A percentile compares a stretch with the other conserved stretches of the same genome.
Conservation (phyloP, 306 rosid species). For the Boehmeria nivea region DNA sequence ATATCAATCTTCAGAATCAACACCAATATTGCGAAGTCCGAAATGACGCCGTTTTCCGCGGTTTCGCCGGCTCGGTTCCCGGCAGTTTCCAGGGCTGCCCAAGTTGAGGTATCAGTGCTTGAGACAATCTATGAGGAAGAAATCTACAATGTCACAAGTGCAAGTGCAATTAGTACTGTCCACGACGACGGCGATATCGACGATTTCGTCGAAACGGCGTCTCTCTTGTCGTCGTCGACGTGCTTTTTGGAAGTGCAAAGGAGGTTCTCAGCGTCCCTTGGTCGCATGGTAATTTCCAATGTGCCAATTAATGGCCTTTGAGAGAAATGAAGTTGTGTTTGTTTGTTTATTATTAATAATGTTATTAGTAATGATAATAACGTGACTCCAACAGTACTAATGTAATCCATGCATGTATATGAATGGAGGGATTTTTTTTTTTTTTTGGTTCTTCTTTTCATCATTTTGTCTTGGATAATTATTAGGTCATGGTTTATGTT, state of each 20-base stretch:
- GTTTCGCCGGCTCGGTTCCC: constrained; percentile 23
- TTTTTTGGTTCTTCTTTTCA: background rate
- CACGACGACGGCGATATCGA: background rate
- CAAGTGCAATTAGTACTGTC: background rate
- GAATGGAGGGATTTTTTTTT: background rate
- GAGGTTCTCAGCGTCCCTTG: background rate
- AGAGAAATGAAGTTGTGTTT: background rate
- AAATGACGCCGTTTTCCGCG: constrained; percentile 39
- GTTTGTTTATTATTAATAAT: no score
- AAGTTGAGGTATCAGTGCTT: constrained; percentile 18
- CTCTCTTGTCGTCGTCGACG: background rate
- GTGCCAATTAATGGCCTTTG: constrained; percentile 15
- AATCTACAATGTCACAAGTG: background rate
- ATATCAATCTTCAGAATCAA: background rate
- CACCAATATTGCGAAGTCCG: background rate
- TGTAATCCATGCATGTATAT: background rate
- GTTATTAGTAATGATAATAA: background rate
- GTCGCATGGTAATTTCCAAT: constrained; percentile 6
- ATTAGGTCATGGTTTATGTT: constrained; percentile 9
- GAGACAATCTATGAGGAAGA: constrained; percentile 43
- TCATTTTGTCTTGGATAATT: background rate
- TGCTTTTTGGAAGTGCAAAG: constrained; percentile 22
- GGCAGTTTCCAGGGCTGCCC: constrained; percentile 12
- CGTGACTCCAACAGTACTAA: no score
- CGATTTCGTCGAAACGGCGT: background rate